Percentiles rank a stretch among this genome's conserved stretches.
phyloP scores from a whole-genome alignment of 2,329 filamentous ascomycete genomes.

The Gremmenia infestans region DNA sequence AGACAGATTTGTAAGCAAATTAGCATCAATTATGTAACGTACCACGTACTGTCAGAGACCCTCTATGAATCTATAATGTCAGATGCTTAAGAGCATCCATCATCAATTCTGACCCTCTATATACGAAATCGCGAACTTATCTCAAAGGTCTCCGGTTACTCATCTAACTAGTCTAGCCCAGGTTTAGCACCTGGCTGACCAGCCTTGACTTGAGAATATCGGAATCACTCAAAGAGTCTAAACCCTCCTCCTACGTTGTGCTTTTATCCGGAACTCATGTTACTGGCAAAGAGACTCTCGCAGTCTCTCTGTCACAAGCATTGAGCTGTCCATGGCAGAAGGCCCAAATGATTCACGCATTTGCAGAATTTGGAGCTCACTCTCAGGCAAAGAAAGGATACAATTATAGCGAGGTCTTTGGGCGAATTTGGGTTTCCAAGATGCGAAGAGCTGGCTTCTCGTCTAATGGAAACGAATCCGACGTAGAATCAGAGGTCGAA shows the following conservation, averaged over 20 bases:
- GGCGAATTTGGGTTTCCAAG: conserved; percentile 1
- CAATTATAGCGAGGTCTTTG: conserved; percentile 1
- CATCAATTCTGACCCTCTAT: too few relatives aligned
- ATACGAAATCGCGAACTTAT: too few relatives aligned
- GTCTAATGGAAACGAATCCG: neutral
- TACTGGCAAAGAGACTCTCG: conserved; percentile 9
- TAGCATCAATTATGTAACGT: too few relatives aligned
- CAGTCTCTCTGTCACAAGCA: conserved; percentile 5
- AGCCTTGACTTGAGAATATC: neutral
- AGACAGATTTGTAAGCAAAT: too few relatives aligned
- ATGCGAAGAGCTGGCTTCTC: conserved; percentile 1
- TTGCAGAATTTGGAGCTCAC: neutral
- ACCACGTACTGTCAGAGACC: too few relatives aligned
- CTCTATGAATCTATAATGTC: too few relatives aligned
- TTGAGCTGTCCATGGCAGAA: conserved; percentile 7
- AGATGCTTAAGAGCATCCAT: too few relatives aligned
- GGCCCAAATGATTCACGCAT: neutral
- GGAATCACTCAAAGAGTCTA: neutral
- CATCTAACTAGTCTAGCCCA: too few relatives aligned
- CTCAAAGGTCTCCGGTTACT: too few relatives aligned
- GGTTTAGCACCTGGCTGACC: neutral
- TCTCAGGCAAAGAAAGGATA: conserved; percentile 2
- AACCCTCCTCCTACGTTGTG: conserved; percentile 3
- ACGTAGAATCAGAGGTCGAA: neutral
- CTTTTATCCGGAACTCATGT: conserved; percentile 10